Base-by-base conservation (phyloP, 2,329 filamentous ascomycete genomes). In the Alternaria sp. region DNA sequence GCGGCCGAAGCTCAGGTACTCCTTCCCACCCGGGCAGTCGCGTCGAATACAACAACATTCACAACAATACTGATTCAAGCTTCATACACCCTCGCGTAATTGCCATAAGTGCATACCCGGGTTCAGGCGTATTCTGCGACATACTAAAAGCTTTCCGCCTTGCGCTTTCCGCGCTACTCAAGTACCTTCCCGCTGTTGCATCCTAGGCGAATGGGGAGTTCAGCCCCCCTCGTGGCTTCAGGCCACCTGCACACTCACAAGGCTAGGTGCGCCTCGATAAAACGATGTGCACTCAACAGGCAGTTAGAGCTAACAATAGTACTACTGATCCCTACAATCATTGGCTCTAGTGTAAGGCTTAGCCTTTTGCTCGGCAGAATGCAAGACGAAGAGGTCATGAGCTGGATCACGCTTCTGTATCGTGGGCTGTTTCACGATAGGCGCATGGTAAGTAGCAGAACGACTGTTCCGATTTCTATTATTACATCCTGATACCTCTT, bases 261-360 rank as follows among this genome's bases (percentile, higher is more conserved):
- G 56, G 18, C 60, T 54, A 63, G 55, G 48, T 27, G 30, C 34
- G 32, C 45, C 12, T 30, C 49, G 41, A 41, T 61, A 49, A 57
- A 59, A 57, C 48, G 45, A 12, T 18, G 8, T n/a, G n/a, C 41
- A 40, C 12, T 52, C 22, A 61, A 57, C 55, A 38, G 41, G 14
- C 56, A 18, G 28, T 44, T 32, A 53, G 38, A 10, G 27, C 50
- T 61, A 52, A 56, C 51, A 65, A 63, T 62, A 62, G 51, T 18
- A 54, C 25, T 12, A 43, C 32, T 25, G 53, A 18, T 50, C 40
- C 22, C 51, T 28, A 34, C 38, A 32, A 28, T 45, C 16, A 16
- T 18, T 6, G 9, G 28, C 34, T 44, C 40, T 43, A 28, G 6
- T 32, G 28, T 36, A 25, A 34, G 41, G 25, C 41, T 51, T 40